Evolutionary conservation across 169 alveolate species (phyloP).

Genomic region (Cryptosporidium xiaoi): DNA sequence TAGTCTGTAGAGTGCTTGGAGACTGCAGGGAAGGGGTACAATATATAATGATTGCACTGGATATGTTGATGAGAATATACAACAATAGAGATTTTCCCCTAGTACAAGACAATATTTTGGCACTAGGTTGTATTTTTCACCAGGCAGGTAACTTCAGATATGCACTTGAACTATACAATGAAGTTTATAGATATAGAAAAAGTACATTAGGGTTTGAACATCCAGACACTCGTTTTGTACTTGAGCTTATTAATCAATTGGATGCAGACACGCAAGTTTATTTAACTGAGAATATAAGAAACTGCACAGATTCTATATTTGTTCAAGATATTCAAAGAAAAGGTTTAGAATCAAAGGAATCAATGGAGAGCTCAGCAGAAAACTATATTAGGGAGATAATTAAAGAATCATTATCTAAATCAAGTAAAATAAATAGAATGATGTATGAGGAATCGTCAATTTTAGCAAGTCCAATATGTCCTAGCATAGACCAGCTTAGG

Average conservation of each 20-base stretch:
- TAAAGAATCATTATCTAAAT: slow-evolving; percentile 8
- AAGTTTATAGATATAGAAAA: slow-evolving; percentile 82
- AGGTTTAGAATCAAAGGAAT: background rate
- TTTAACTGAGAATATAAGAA: slow-evolving; percentile 41
- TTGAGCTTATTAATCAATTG: slow-evolving; percentile 32
- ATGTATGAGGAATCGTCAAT: slow-evolving; percentile 71
- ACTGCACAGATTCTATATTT: slow-evolving; percentile 37
- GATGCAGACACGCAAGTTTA: slow-evolving; percentile 73
- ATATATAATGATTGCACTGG: slow-evolving; percentile 84
- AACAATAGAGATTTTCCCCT: slow-evolving; percentile 81
- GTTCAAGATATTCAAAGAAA: slow-evolving; percentile 39
- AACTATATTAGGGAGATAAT: slow-evolving; percentile 24
- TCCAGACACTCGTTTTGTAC: slow-evolving; percentile 78
- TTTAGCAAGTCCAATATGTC: slow-evolving; percentile 62
- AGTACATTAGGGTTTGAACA: slow-evolving; percentile 82
- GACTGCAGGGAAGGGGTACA: slow-evolving; percentile 84
- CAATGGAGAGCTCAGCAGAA: slow-evolving; percentile 48
- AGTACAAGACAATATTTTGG: slow-evolving; percentile 84
- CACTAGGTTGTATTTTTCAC: slow-evolving; percentile 87
- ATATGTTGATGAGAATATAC: slow-evolving; percentile 86
- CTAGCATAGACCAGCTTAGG: slow-evolving; percentile 68
- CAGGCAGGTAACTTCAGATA: slow-evolving; percentile 83
- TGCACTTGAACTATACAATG: slow-evolving; percentile 84
- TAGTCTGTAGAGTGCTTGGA: slow-evolving; percentile 82
- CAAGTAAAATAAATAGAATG: slow-evolving; percentile 24